phyloP scores from a whole-genome alignment of 1,284 basidiomycete genomes.

The Naganishia albida region DNA sequence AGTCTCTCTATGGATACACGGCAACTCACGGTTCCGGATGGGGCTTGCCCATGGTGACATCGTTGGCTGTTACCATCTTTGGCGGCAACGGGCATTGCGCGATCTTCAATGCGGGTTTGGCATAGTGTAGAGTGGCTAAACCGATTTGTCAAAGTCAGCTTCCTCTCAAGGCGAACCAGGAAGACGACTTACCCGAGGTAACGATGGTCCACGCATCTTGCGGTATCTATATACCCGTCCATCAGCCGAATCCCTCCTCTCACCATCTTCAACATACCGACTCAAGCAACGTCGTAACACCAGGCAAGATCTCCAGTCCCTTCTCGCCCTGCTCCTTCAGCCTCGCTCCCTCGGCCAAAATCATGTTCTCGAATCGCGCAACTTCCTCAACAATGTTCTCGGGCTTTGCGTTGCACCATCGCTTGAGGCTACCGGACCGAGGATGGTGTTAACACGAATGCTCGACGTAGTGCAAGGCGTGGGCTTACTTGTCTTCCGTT shows the following conservation, averaged over 20 bases:
- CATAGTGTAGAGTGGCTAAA: conserved; percentile 67
- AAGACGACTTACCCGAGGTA: conserved; percentile 63
- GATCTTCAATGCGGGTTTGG: conserved; percentile 63
- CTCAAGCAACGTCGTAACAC: conserved; percentile 44
- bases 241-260: not conserved
- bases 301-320: conserved; percentile 51
- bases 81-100: conserved; percentile 63
- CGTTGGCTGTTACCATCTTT: conserved; percentile 69
- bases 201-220: conserved; percentile 69
- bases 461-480: too few relatives aligned
- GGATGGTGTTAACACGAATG: not conserved
- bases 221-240: conserved; percentile 17
- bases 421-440: conserved; percentile 11
- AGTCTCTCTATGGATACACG: not conserved
- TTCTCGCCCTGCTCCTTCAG: conserved; percentile 47
- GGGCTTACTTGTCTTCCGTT: conserved; percentile 33
- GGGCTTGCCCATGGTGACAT: conserved; percentile 74
- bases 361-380: conserved; percentile 49
- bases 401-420: conserved; percentile 29
- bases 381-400: conserved; percentile 32
- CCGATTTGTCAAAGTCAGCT: conserved; percentile 36
- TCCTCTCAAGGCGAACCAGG: not conserved
- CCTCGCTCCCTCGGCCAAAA: conserved; percentile 47
- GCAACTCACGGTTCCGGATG: conserved; percentile 64
- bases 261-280: conserved; percentile 39